Conservation (phyloP, 2,329 filamentous ascomycete genomes). For the Diaporthe eres region DNA sequence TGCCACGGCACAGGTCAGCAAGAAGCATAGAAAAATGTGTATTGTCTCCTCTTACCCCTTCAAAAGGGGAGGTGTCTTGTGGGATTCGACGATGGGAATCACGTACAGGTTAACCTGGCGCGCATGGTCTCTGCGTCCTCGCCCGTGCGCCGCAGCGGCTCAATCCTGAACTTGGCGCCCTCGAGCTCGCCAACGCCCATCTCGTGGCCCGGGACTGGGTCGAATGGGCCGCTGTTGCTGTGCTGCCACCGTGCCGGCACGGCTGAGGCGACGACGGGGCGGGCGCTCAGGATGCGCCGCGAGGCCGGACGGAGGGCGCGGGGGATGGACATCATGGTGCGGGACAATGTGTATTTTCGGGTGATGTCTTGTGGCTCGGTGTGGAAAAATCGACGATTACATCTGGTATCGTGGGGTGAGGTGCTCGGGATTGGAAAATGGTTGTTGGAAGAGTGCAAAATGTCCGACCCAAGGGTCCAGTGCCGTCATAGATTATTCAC, state of each 20-base stretch:
- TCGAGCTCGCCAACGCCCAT: conserved; percentile 89
- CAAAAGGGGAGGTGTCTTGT: conserved; percentile 8
- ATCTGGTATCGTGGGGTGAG: not conserved
- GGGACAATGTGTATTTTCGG: not conserved
- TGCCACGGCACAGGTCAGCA: conserved; percentile 12
- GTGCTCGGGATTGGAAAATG: not conserved
- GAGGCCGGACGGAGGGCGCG: conserved; percentile 38
- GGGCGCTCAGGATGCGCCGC: conserved; percentile 43
- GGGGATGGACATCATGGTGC: conserved; percentile 36
- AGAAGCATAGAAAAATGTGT: not conserved
- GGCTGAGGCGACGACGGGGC: conserved; percentile 33
- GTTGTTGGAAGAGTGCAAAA: not conserved
- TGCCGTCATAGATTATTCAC: conserved; percentile 41
- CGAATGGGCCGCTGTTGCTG: conserved; percentile 43
- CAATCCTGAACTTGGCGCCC: conserved; percentile 87
- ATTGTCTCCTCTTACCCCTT: no score
- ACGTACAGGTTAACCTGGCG: conserved; percentile 81
- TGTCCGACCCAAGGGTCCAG: not conserved
- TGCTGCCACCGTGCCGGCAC: conserved; percentile 35
- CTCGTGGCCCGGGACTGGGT: conserved; percentile 61
- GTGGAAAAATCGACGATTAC: not conserved
- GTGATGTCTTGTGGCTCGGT: not conserved
- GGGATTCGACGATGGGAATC: not conserved
- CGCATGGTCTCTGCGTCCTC: conserved; percentile 90
- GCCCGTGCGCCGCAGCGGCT: conserved; percentile 87